Percentiles rank a stretch among this genome's conserved stretches.
Evolutionary conservation across 2,329 filamentous ascomycete genomes (phyloP).

Genomic region (Sporothrix schenckii): DNA sequence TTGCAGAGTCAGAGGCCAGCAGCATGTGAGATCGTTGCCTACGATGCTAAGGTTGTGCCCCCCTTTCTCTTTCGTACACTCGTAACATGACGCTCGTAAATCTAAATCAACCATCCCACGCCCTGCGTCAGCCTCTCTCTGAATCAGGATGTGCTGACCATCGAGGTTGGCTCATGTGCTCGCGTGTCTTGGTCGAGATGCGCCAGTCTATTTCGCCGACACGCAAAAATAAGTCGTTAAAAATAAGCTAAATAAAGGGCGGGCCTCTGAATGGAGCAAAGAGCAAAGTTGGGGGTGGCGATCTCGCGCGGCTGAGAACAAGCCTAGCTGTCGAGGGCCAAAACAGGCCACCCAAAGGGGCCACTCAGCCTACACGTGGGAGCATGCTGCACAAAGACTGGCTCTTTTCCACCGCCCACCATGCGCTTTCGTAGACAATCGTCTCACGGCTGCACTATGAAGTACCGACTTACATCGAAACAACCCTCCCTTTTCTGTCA

Average conservation of each 20-base stretch:
- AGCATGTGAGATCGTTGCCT: no score
- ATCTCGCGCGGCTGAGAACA: conserved; percentile 23
- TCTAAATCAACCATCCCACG: background rate
- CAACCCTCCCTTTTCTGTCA: conserved; percentile 1
- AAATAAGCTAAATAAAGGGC: conserved; percentile 1
- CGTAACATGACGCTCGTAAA: background rate
- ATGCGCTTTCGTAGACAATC: background rate
- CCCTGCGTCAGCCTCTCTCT: background rate
- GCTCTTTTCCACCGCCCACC: conserved; percentile 6
- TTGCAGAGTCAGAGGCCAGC: background rate
- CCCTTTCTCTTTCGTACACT: background rate
- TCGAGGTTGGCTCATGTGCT: conserved; percentile 24
- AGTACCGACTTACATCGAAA: background rate
- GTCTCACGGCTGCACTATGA: background rate
- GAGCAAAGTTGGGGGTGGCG: conserved; percentile 12
- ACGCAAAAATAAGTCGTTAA: background rate
- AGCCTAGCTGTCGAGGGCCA: background rate
- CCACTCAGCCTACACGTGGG: conserved; percentile 34
- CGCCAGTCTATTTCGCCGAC: background rate
- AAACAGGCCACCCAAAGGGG: conserved; percentile 12
- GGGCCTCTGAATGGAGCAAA: background rate
- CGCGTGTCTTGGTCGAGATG: conserved; percentile 13
- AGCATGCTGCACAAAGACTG: conserved; percentile 33
- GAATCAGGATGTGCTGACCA: conserved; percentile 4
- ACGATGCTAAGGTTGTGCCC: background rate